Conservation (phyloP, 225 moss, liverwort and hornwort species). For the Climacium dendroides region DNA sequence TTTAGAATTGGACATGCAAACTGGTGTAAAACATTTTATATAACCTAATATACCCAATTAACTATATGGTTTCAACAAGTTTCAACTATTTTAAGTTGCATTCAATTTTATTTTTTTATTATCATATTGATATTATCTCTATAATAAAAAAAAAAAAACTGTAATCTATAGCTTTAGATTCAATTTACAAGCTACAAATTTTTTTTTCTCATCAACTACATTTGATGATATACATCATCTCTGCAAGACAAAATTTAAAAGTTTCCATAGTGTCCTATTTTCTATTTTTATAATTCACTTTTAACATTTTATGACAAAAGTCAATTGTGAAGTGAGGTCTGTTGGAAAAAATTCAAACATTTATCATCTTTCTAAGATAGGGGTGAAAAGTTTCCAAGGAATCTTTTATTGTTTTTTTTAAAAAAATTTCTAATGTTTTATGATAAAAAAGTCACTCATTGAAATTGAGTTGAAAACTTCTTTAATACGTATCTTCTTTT, state of each 20-base stretch:
- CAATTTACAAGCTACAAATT: no score
- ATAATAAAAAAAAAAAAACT: background rate
- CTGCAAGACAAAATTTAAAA: background rate
- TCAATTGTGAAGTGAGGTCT: background rate
- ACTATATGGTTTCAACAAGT: background rate
- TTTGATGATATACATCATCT: no score
- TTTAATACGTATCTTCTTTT: background rate
- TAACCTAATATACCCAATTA: fast-evolving
- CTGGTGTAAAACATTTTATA: fast-evolving
- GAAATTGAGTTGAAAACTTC: background rate
- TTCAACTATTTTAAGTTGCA: background rate
- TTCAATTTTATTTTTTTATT: background rate
- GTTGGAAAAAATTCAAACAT: background rate
- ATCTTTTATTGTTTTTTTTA: background rate
- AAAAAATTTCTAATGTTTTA: background rate
- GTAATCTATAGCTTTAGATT: background rate
- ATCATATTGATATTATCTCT: background rate
- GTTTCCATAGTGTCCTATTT: fast-evolving
- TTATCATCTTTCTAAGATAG: background rate
- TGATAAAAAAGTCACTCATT: background rate
- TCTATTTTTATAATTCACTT: background rate
- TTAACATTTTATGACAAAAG: background rate
- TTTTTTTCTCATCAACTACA: fast-evolving
- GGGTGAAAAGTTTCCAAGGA: fast-evolving
- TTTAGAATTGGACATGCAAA: fast-evolving